Conservation (phyloP, 2,329 filamentous ascomycete genomes). For the Onygena corvina region DNA sequence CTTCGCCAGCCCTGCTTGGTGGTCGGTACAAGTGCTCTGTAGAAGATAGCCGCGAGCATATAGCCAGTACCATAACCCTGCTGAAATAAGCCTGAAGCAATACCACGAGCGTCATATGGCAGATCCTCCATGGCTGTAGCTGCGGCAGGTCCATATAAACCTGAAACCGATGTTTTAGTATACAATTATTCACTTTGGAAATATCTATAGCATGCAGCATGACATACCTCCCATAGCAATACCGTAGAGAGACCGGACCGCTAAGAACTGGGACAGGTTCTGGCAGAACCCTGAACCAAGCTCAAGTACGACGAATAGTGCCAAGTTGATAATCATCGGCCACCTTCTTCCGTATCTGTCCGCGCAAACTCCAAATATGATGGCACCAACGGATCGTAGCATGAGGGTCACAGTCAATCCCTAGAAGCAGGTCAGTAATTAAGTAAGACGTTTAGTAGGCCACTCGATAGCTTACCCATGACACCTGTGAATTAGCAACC, state of each 20-base stretch:
- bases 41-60: conserved; percentile 47
- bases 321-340: conserved; percentile 50
- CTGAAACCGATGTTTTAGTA: not conserved
- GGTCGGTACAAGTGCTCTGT: conserved; percentile 46
- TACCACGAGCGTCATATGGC: conserved; percentile 45
- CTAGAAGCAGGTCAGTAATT: not conserved
- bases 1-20: conserved; percentile 72
- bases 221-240: conserved; percentile 47
- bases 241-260: conserved; percentile 48
- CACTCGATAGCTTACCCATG: conserved; percentile 44
- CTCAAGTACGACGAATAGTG: conserved; percentile 50
- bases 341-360: conserved; percentile 47
- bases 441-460: conserved; percentile 16
- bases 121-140: conserved; percentile 53
- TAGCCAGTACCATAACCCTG: conserved; percentile 55
- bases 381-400: conserved; percentile 48
- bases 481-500: conserved; percentile 46
- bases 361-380: conserved; percentile 44
- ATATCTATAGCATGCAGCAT: not conserved
- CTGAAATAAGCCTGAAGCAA: conserved; percentile 51
- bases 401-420: conserved; percentile 44
- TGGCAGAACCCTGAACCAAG: conserved; percentile 48
- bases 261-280: conserved; percentile 48
- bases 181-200: not conserved
- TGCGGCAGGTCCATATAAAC: conserved; percentile 48